Base-by-base conservation (phyloP, 2,329 filamentous ascomycete species). In the Fonsecaea monophora region DNA sequence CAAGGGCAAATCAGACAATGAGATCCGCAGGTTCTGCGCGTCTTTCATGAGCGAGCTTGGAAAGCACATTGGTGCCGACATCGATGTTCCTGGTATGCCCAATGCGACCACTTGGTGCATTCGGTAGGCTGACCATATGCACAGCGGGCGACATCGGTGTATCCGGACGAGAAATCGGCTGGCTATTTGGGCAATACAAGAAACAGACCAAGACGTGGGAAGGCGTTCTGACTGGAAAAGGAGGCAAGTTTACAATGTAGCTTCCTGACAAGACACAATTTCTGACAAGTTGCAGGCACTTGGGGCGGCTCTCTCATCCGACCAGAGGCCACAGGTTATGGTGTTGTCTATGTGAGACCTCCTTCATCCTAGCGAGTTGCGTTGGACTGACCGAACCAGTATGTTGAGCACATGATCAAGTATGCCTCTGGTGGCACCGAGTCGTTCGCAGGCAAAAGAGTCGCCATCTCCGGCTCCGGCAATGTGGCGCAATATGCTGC, bases 401-500 rank as follows among this genome's bases (percentile, higher is more conserved):
- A 97, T 80, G 92, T 97, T 78, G 86, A 91, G 75, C 92, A 96
- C 86, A 97, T 97, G 94, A 94, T 98, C 78, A 84, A 91, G 80
- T 90, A 97, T 81, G 92, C 92, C 74, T 85, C 85, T 25, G 83
- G 83, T 68, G 92, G 92, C 79, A 89, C 90, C 78, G 93, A 96
- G 78, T 87, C 86, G 73, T 96, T 96, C 84, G 82, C 87, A 70
- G 94, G 93, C 82, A 98, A 98, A 88, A 90, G 90, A 68, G 95
- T 98, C 65, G 92, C 94, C 80, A 90, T 99, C 80, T 97, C 95
- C 53, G 95, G 95, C 71, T 97, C 94, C 67, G 95, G 95, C 73
- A 99, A 99, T 84, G 95, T 98, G 63, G 95, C 95, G 37, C 95
- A 98, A 84, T 98, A 95, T 83, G 94, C 94, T 37, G 95, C 94